Evolutionary conservation across 1,284 basidiomycete species (phyloP), one percentile per base, ranked within the genome.

Genomic region (Rhizoctonia solani): DNA sequence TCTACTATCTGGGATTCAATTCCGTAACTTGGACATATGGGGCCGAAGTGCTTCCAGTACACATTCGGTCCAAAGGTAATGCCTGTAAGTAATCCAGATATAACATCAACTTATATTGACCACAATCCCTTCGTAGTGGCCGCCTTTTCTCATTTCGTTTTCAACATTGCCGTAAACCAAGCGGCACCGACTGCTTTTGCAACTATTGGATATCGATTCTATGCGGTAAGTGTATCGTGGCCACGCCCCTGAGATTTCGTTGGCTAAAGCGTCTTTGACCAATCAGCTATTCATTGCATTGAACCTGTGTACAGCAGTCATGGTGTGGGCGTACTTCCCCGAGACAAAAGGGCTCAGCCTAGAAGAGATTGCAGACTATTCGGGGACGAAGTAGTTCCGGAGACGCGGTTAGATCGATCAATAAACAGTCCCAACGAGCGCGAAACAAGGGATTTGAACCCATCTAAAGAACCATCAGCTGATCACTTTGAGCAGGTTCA

Each of bases 131-230:
- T 46, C 19, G n/a, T n/a, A 61, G 58, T 61, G 44, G 58, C 58
- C 21, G 58, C 58, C 21, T 61, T 61, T 29, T 61, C 58, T 19
- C 58, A 61, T 61, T 61, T 61, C 47, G 32, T 61, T 11, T 61
- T 61, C 34, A 61, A 61, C 34, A 61, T 61, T 9, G 58, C 58
- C 25, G 58, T 61, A 5, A 61, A 61, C n/a, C 58, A 61, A 37
- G 58, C 58, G 8, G 58, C 58, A 25, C 58, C 58, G 5, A 61
- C 58, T 27, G 58, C 58, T 2, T 61, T 61, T 29, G 58, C 58
- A 21, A 16, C 14, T 4, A 32, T 61, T 39, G 58, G 58, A 32
- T 61, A 61, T 34, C 25, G 32, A 21, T 61, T 61, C 23, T 61
- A 61, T 23, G 44, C 58, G 2, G 58, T 61, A 32, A 59, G 56